phyloP scores from a whole-genome alignment of 768 basidiomycete species.

The Boletus subparvulus region DNA sequence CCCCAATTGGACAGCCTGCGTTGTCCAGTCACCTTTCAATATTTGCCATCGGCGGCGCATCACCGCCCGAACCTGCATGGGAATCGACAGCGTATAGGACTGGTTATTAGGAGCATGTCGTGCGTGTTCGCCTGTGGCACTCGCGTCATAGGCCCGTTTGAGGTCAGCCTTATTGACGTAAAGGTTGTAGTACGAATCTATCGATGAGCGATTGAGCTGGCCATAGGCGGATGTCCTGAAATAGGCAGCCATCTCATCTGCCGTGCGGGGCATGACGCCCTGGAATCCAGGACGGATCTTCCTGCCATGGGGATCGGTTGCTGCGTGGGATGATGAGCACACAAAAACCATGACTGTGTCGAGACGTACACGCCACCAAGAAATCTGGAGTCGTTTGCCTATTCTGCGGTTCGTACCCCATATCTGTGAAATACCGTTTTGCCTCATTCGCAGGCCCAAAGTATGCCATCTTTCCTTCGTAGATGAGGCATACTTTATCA shows the following conservation, averaged over 20 bases:
- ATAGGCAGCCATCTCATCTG: conserved; percentile 55
- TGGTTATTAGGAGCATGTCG: conserved; percentile 41
- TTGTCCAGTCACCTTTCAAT: conserved; percentile 39
- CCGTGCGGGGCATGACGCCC: conserved; percentile 46
- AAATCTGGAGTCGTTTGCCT: conserved; percentile 64
- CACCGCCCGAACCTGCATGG: conserved; percentile 45
- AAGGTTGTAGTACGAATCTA: conserved; percentile 43
- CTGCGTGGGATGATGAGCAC: conserved; percentile 14
- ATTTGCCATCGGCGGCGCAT: conserved; percentile 47
- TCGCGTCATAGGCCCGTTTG: conserved; percentile 44
- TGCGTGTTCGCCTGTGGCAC: conserved; percentile 52
- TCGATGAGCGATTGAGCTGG: conserved; percentile 43
- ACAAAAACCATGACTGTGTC: background rate
- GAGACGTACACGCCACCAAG: conserved; percentile 44
- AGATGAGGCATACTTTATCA: conserved; percentile 40
- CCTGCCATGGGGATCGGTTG: conserved; percentile 62
- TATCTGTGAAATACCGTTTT: conserved; percentile 1
- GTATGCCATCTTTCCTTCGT: conserved; percentile 10
- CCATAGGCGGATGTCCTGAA: conserved; percentile 44
- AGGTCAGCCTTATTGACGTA: conserved; percentile 47
- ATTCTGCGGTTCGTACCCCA: conserved; percentile 48
- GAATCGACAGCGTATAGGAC: conserved; percentile 46
- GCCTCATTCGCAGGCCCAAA: conserved; percentile 5
- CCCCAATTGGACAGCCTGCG: conserved; percentile 37
- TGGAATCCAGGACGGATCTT: conserved; percentile 45